Evolutionary conservation across 2,329 filamentous ascomycete genomes (phyloP), one percentile per base, ranked within the genome.

Genomic region (Aureobasidium sp.): DNA sequence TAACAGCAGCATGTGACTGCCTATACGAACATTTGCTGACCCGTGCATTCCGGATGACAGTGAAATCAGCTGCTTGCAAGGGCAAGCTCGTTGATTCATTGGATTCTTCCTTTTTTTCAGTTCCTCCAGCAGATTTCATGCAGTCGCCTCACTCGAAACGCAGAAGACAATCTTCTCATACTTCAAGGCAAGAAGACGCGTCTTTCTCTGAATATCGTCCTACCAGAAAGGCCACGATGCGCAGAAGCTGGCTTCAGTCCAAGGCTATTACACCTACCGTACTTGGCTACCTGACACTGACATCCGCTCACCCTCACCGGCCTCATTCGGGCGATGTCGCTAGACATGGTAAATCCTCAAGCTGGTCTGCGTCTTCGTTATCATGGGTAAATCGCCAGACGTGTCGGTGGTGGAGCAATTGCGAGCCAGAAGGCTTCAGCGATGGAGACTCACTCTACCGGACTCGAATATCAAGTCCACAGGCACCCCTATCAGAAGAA

Each of bases 361-460:
- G 34, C 22, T 91, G 86, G 86, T 80, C 90, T 42, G 74, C 79
- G 40, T 84, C 79, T 16, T 88, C 85, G 12, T 81, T 81, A 32
- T 84, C 83, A 62, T 90, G 85, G 79, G 67, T 84, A 56, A 86
- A 90, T 67, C 78, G 86, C 27, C 88, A 88, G 64, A 74, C 81
- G 6, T 95, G 90, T 66, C 80, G 81, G 40, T 94, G 85, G 85
- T 71, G 95, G 37, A 79, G 86, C 29, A 68, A 94, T 24, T 95
- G 90, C 65, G 89, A 88, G 21, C 67, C 88, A n/a, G 75, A 85
- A 48, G 88, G 94, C 64, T 72, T 90, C 59, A 79, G 72, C 41
- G 68, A 67, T 40, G 61, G 66, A 24, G 62, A 66, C 22, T 80
- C 77, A 76, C 70, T 68, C 40, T 62, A 63, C 62, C 55, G 59